Conservation (phyloP, 2,329 filamentous ascomycete genomes). For the Furcasterigmium sp. region DNA sequence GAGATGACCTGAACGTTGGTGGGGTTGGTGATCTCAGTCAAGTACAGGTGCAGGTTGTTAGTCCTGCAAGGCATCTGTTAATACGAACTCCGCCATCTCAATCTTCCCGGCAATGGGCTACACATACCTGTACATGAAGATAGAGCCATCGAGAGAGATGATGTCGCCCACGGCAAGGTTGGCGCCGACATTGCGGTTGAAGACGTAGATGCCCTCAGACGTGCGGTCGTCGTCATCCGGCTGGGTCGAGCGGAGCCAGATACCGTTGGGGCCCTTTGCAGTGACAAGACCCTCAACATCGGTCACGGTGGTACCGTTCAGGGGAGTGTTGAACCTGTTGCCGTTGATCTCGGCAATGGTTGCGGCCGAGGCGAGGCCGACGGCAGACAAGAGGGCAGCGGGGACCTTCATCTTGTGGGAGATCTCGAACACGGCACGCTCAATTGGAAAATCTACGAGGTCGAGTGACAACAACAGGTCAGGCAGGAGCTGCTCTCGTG, state of each 20-base stretch:
- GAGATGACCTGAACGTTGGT: conserved; percentile 48
- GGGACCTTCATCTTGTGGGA: conserved; percentile 23
- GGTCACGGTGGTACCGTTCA: conserved; percentile 48
- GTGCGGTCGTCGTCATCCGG: conserved; percentile 50
- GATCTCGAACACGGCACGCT: not conserved
- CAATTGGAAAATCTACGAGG: conserved; percentile 2
- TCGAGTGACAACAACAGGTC: not conserved
- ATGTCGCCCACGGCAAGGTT: conserved; percentile 58
- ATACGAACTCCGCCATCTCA: conserved; percentile 44
- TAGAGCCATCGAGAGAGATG: conserved; percentile 53
- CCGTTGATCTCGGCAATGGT: conserved; percentile 63
- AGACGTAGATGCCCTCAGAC: conserved; percentile 64
- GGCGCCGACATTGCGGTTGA: conserved; percentile 41
- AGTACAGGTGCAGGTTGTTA: conserved; percentile 55
- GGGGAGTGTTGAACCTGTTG: conserved; percentile 57
- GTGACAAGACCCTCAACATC: conserved; percentile 60
- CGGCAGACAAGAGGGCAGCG: conserved; percentile 20
- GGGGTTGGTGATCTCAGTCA: conserved; percentile 58
- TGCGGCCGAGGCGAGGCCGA: conserved; percentile 27
- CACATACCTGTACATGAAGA: conserved; percentile 49
- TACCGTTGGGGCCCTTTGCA: conserved; percentile 54
- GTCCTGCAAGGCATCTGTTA: conserved; percentile 46
- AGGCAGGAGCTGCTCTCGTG: conserved; percentile 3
- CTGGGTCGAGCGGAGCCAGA: conserved; percentile 58
- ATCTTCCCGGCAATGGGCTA: conserved; percentile 60